A percentile compares a stretch with the other conserved stretches of the same genome.
phyloP scores from a whole-genome alignment of 495 filamentous ascomycete species.

The Aspergillus mulundensis region DNA sequence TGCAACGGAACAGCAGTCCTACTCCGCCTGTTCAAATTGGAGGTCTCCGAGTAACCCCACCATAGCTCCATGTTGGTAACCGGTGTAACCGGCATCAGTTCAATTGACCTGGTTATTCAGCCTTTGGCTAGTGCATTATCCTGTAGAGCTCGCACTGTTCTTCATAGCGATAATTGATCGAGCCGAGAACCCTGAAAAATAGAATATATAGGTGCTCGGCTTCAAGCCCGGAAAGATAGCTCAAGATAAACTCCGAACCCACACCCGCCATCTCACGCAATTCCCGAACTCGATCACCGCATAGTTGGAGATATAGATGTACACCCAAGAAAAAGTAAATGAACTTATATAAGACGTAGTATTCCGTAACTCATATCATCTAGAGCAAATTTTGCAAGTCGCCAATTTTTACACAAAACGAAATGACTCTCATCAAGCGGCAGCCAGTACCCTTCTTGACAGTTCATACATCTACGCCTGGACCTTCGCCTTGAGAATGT shows the following conservation, averaged over 20 bases:
- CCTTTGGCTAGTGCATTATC: too few species aligned
- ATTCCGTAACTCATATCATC: constrained; percentile 36
- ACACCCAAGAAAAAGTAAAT: neutral
- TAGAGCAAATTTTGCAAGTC: constrained; percentile 19
- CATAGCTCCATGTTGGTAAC: constrained; percentile 1
- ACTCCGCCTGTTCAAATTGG: neutral
- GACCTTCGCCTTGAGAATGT: constrained; percentile 84
- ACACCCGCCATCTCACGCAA: neutral
- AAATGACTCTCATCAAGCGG: constrained; percentile 13
- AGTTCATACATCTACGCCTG: constrained; percentile 36
- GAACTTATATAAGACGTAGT: constrained; percentile 4
- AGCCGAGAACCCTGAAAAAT: neutral
- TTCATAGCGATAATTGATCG: too few species aligned
- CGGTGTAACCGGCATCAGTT: neutral
- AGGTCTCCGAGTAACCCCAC: constrained; percentile 18
- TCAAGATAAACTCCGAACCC: neutral
- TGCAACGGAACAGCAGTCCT: neutral
- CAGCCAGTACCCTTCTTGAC: constrained; percentile 10
- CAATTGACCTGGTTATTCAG: neutral
- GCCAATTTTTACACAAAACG: constrained; percentile 25
- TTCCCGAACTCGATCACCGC: constrained; percentile 1
- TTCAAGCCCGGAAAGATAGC: neutral
- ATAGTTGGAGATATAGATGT: neutral
- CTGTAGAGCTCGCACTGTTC: too few species aligned
- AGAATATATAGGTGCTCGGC: neutral